Evolutionary conservation across 371 early-diverging fungal genomes (phyloP), one percentile per base, ranked within the genome.

Genomic region (Umbelopsis sp.): DNA sequence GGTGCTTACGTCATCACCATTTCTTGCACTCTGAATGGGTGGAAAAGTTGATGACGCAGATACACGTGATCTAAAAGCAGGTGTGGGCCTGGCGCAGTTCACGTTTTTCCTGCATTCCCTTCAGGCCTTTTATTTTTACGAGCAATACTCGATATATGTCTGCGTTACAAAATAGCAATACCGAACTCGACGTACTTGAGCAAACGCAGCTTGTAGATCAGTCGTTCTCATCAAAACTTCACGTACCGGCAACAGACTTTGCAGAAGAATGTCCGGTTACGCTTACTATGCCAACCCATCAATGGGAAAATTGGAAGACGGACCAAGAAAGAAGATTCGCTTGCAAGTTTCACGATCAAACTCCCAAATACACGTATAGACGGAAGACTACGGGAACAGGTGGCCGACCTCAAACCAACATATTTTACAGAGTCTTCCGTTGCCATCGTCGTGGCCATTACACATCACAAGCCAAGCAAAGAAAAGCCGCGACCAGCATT

Each of bases 101-200:
- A 16, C 14, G 22, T 12, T 35, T 22, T 57, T 11, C 29, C 35
- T 29, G 57, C 57, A 25, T 35, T 35, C 57, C 57, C 57, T 57
- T 37, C 35, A 57, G n/a, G 52, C 52, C 18, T 14, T 57, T 57
- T 57, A 57, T 57, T 57, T 57, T 57, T 57, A 57, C 29, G 57
- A 57, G 57, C 29, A 57, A 57, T 57, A 57, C 57, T 57, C 57
- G 35, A 35, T 35, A 35, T 57, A 57, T 57, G 57, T 57, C 57
- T 57, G 57, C 57, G 57, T 57, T 57, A 57, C 57, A 57, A 57
- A 57, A 57, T 57, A 57, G 57, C 57, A 57, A 57, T 57, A 57
- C 35, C 18, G 57, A 57, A 57, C 57, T 57, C 29, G 32, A 57
- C 57, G 57, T 57, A 14, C 35, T 57, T 25, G 57, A 35, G 57